Evolutionary conservation across 139 green algal genomes (phyloP).

Genomic region (Micromonas pusilla): DNA sequence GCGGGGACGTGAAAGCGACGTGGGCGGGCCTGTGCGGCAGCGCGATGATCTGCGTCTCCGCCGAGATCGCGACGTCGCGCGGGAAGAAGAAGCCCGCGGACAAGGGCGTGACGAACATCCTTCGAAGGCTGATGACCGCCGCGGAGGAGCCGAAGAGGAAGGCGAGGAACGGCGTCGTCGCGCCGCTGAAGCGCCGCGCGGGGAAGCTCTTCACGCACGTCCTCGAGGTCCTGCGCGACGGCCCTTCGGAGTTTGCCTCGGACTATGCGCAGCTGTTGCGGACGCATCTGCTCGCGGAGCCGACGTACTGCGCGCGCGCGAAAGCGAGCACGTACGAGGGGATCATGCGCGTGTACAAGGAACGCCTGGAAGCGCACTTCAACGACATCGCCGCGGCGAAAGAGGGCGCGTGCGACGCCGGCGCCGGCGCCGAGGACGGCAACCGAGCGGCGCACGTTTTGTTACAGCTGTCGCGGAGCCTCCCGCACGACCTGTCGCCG

Average conservation of each 20-base stretch:
- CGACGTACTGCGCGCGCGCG: not conserved
- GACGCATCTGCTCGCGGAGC: not conserved
- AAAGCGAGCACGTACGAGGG: not conserved
- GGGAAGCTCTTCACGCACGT: constrained; percentile 12
- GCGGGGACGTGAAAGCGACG: not conserved
- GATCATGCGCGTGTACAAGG: not conserved
- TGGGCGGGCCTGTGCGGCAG: not conserved
- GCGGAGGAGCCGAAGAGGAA: constrained; percentile 8
- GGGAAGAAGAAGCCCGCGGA: not conserved
- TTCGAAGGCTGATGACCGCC: not conserved
- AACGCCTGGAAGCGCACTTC: no score
- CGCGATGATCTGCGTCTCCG: not conserved
- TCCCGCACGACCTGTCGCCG: not conserved
- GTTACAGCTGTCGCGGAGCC: not conserved
- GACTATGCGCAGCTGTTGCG: constrained; percentile 5
- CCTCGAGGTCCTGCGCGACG: not conserved
- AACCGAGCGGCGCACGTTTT: not conserved
- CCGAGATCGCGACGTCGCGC: not conserved
- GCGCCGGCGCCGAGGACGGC: not conserved
- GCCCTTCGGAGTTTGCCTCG: not conserved
- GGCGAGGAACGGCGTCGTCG: not conserved
- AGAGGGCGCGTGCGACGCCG: not conserved
- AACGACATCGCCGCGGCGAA: not conserved
- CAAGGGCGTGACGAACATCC: not conserved
- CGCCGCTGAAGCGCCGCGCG: not conserved